Percentiles rank a stretch among this genome's conserved stretches.
phyloP scores from a whole-genome alignment of 306 rosid species.

The Hippophae rhamnoides region DNA sequence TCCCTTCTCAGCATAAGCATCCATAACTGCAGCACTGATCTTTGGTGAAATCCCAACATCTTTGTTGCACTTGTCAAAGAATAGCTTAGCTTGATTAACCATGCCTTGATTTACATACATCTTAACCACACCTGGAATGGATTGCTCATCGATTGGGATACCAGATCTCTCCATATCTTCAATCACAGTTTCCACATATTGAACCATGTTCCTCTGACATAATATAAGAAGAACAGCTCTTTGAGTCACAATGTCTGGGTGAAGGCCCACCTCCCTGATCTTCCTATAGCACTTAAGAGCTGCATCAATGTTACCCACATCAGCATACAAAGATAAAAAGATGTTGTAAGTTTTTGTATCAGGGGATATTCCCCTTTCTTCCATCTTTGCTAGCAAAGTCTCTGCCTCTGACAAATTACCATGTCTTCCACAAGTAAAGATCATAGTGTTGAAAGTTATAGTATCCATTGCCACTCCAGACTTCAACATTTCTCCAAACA shows the following conservation, averaged over 20 bases:
- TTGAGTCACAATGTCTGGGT: conserved; percentile 64
- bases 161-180: conserved; percentile 53
- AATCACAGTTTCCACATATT: conserved; percentile 50
- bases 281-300: conserved; percentile 48
- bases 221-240: conserved; percentile 53
- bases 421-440: conserved; percentile 67
- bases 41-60: conserved; percentile 34
- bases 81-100: conserved; percentile 41
- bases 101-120: conserved; percentile 61
- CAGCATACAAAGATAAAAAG: conserved; percentile 66
- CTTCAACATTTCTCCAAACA: conserved; percentile 71
- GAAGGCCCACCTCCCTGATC: conserved; percentile 67
- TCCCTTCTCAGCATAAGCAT: conserved; percentile 78
- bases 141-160: conserved; percentile 44
- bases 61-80: conserved; percentile 39
- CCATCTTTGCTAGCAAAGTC: conserved; percentile 71
- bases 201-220: conserved; percentile 58
- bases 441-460: conserved; percentile 80
- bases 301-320: conserved; percentile 49
- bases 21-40: conserved; percentile 53
- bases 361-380: conserved; percentile 59
- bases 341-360: conserved; percentile 81
- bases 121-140: conserved; percentile 57
- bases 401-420: conserved; percentile 78
- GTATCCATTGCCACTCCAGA: conserved; percentile 71